These are phyloP conservation scores for Rhodotorula mucilaginosa DNA, from an alignment of 1,284 basidiomycete species.

Conservation along the genomic window DNA sequence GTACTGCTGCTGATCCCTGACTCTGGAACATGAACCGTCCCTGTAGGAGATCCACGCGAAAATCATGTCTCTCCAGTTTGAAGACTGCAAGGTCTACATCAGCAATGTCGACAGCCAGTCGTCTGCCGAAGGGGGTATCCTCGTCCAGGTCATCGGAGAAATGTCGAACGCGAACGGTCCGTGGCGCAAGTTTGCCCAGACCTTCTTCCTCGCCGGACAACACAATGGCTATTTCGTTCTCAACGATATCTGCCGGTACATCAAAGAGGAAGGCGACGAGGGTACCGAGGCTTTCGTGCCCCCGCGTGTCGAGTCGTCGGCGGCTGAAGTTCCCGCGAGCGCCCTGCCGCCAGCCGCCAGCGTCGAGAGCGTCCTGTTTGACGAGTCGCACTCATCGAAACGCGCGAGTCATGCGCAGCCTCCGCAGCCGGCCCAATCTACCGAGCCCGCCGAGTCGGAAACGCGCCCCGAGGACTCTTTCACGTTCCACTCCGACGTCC, in stretches of 20 bases:
- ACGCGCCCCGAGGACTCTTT: slow-evolving; percentile 9
- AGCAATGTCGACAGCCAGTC: slow-evolving; percentile 57
- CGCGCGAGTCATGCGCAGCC: neutral
- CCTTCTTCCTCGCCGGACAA: slow-evolving; percentile 99
- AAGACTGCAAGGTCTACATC: slow-evolving; percentile 78
- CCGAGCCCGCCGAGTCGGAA: slow-evolving; percentile 26
- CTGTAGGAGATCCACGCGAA: slow-evolving; percentile 92
- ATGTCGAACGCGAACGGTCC: slow-evolving; percentile 82
- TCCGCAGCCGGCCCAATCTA: slow-evolving; percentile 20
- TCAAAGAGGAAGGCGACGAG: slow-evolving; percentile 76
- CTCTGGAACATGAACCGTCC: neutral
- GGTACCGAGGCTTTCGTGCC: slow-evolving; percentile 31
- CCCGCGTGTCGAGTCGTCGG: neutral
- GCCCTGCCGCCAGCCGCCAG: slow-evolving; percentile 40
- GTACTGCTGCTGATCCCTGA: neutral
- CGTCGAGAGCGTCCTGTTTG: slow-evolving; percentile 32
- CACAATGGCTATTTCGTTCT: slow-evolving; percentile 99
- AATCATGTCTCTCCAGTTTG: slow-evolving; percentile 87
- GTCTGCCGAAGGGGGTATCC: slow-evolving; percentile 90
- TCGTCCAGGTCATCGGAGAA: slow-evolving; percentile 94
- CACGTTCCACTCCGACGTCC: slow-evolving; percentile 31
- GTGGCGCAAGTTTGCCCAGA: slow-evolving; percentile 99
- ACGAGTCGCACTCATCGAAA: neutral
- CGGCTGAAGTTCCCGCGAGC: neutral
- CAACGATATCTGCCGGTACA: slow-evolving; percentile 99